Conservation (phyloP, 208 protist genomes). For the Leishmania turanica region DNA sequence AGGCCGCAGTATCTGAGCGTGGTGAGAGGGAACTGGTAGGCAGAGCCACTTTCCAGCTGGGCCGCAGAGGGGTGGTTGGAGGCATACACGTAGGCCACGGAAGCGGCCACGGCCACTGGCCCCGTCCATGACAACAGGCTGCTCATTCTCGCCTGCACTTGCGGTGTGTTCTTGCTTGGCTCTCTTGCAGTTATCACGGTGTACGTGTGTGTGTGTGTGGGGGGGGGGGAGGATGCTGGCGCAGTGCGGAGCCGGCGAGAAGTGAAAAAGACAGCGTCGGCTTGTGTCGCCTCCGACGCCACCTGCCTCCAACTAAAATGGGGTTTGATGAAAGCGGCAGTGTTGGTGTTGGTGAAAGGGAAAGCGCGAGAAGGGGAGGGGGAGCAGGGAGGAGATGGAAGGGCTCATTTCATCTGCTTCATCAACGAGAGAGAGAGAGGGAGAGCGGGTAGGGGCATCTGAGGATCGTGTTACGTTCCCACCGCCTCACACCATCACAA, state of each 20-base stretch:
- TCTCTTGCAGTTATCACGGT: background rate
- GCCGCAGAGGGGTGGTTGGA: conserved; percentile 25
- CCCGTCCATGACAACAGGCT: conserved; percentile 11
- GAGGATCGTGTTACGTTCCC: background rate
- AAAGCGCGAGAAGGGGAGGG: background rate
- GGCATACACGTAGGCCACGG: conserved; percentile 35
- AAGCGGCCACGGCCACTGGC: conserved; percentile 29
- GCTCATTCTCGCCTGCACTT: background rate
- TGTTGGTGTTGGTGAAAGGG: background rate
- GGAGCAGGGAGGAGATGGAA: background rate
- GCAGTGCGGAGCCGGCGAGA: background rate
- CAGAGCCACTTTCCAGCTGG: conserved; percentile 7
- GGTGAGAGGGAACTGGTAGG: conserved; percentile 25
- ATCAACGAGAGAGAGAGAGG: too few relatives aligned
- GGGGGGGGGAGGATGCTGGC: background rate
- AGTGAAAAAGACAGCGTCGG: background rate
- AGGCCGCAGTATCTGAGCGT: conserved; percentile 30
- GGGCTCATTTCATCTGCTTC: background rate
- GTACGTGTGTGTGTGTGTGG: too few relatives aligned
- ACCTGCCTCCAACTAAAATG: background rate
- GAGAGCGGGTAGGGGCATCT: background rate
- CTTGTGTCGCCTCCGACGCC: background rate
- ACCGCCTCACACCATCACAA: background rate
- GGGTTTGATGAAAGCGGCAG: background rate
- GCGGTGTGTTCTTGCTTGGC: background rate